Conservation (phyloP, 2,329 filamentous ascomycete species). For the Colletotrichum orchidophilum region DNA sequence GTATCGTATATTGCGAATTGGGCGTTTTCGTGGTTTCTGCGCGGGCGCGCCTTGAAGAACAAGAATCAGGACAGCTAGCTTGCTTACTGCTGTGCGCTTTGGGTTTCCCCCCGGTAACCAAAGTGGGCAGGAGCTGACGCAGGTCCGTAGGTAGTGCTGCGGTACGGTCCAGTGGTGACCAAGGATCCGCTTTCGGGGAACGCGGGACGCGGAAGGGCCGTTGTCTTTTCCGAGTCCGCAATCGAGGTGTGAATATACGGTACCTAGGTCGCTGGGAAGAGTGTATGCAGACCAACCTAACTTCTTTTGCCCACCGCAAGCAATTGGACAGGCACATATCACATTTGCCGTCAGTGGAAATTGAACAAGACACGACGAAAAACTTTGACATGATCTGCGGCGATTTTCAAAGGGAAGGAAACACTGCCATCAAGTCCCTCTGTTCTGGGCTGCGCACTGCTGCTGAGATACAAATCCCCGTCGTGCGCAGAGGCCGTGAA, state of each 20-base stretch:
- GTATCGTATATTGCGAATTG: constrained; percentile 8
- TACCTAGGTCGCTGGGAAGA: not conserved
- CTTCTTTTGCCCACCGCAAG: not conserved
- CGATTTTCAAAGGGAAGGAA: constrained; percentile 7
- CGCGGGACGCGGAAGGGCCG: constrained; percentile 5
- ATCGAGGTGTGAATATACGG: not conserved
- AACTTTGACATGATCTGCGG: not conserved
- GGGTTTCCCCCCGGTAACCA: constrained; percentile 23
- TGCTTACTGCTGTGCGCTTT: not conserved
- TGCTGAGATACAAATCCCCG: constrained; percentile 15
- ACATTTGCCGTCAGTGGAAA: not conserved
- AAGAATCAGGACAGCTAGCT: constrained; percentile 31
- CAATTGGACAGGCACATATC: not conserved
- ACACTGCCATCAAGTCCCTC: not conserved
- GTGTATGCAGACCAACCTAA: not conserved
- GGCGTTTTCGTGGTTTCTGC: not conserved
- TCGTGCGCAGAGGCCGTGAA: constrained; percentile 23
- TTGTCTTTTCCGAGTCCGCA: not conserved
- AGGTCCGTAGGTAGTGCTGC: constrained; percentile 18
- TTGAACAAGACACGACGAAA: not conserved
- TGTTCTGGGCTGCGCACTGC: constrained; percentile 9
- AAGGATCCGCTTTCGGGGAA: constrained; percentile 11
- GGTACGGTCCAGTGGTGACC: not conserved
- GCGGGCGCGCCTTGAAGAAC: constrained; percentile 1
- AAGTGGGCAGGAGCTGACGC: constrained; percentile 30